A percentile compares a stretch with the other conserved stretches of the same genome.
These are phyloP conservation scores for Podospora tetraspora DNA, from an alignment of 495 filamentous ascomycete genomes.

Conservation along the genomic window DNA sequence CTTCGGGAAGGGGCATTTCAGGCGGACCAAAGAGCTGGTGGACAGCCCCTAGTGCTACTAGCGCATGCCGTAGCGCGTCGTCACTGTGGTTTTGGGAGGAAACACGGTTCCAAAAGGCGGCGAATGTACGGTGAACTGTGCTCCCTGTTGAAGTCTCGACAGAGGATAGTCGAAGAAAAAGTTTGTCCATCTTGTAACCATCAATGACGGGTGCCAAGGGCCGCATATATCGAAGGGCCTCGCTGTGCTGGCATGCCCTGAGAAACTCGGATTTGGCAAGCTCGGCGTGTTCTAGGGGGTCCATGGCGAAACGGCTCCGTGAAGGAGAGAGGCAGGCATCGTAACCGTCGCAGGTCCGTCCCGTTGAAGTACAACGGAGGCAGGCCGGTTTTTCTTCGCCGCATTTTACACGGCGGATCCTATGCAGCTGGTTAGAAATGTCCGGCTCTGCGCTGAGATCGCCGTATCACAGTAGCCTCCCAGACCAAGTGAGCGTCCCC, in stretches of 20 bases:
- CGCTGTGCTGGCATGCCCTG: conserved; percentile 27
- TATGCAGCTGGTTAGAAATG: conserved; percentile 4
- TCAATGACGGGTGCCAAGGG: conserved; percentile 35
- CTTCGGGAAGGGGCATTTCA: conserved; percentile 12
- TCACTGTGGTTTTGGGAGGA: conserved; percentile 27
- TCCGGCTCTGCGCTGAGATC: background rate
- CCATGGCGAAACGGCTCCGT: background rate
- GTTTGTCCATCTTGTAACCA: conserved; percentile 31
- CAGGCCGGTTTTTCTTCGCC: conserved; percentile 40
- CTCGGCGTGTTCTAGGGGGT: conserved; percentile 20
- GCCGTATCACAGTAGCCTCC: background rate
- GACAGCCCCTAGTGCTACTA: conserved; percentile 36
- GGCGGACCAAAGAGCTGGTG: conserved; percentile 25
- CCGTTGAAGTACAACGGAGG: conserved; percentile 38
- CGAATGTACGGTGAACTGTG: conserved; percentile 15
- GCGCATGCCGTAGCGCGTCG: conserved; percentile 36
- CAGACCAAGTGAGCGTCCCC: background rate
- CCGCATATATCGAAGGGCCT: conserved; percentile 31
- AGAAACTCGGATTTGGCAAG: conserved; percentile 30
- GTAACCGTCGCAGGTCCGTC: conserved; percentile 42
- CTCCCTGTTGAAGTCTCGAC: conserved; percentile 7
- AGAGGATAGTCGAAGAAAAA: conserved; percentile 30
- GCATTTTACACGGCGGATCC: conserved; percentile 37
- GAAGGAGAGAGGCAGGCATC: conserved; percentile 19
- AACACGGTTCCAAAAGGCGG: conserved; percentile 35